phyloP scores from a whole-genome alignment of 768 basidiomycete species.

The Rhizopogon vulgaris region DNA sequence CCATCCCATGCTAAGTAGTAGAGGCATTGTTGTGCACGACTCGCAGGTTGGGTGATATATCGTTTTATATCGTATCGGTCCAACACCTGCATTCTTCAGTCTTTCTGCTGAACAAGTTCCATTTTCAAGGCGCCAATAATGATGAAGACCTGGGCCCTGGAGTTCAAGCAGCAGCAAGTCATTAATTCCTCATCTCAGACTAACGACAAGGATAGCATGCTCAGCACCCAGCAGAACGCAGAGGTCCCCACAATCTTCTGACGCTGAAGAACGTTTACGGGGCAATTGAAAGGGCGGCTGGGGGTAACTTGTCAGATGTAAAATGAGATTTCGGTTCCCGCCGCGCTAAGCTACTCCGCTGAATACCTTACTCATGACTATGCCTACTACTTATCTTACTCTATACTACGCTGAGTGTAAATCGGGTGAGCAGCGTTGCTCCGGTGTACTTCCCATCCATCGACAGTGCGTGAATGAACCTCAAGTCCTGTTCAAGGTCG shows the following conservation, averaged over 20 bases:
- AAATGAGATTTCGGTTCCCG: slow-evolving; percentile 11
- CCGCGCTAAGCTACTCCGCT: background rate
- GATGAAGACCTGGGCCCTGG: no score
- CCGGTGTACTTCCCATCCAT: slow-evolving; percentile 37
- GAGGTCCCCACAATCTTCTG: slow-evolving; percentile 31
- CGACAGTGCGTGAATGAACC: slow-evolving; percentile 44
- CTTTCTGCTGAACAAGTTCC: no score
- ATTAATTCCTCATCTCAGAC: slow-evolving; percentile 2
- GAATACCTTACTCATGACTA: background rate
- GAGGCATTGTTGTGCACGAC: no score
- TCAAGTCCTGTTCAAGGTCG: slow-evolving; percentile 42
- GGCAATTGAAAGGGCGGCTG: slow-evolving; percentile 61
- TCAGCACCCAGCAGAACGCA: slow-evolving; percentile 26
- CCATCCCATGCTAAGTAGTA: no score
- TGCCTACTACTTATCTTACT: background rate
- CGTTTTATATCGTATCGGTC: no score
- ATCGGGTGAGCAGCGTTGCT: slow-evolving; percentile 24
- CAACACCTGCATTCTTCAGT: no score
- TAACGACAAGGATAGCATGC: slow-evolving; percentile 20
- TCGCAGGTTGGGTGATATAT: no score
- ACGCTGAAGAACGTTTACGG: slow-evolving; percentile 40
- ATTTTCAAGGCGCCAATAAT: no score
- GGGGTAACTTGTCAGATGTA: slow-evolving; percentile 43
- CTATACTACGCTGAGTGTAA: slow-evolving; percentile 9
- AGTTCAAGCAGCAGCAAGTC: no score